These are phyloP conservation scores for Microdochium nivale DNA, from an alignment of 2,329 filamentous ascomycete species.

Conservation along the genomic window DNA sequence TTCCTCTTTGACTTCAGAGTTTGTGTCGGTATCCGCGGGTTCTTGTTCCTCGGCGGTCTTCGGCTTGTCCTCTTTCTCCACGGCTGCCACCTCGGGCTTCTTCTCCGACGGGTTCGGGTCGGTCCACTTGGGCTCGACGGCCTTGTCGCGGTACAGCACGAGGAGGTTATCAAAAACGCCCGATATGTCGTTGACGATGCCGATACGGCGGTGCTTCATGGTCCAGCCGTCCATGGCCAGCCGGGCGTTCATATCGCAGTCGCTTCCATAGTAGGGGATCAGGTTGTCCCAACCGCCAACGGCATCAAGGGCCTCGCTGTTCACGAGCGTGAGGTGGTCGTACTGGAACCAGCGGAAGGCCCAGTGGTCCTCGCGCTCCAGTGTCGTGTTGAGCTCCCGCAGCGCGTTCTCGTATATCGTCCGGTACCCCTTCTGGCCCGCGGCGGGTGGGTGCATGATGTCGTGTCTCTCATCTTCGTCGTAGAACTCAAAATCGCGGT, in stretches of 20 bases:
- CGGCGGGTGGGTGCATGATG: constrained; percentile 14
- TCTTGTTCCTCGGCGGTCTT: constrained; percentile 9
- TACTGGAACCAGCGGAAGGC: constrained; percentile 28
- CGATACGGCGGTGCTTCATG: constrained; percentile 21
- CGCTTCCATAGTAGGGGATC: constrained; percentile 40
- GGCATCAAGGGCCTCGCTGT: constrained; percentile 32
- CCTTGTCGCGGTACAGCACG: constrained; percentile 25
- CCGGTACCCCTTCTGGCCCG: constrained; percentile 17
- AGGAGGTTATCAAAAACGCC: constrained; percentile 27
- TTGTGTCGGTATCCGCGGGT: constrained; percentile 1
- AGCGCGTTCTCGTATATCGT: constrained; percentile 22
- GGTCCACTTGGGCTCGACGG: constrained; percentile 16
- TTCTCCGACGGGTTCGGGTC: constrained; percentile 22
- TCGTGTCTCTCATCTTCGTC: constrained; percentile 19
- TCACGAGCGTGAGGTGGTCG: constrained; percentile 39
- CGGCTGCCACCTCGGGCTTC: constrained; percentile 8
- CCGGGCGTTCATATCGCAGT: constrained; percentile 37
- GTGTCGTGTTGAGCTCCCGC: constrained; percentile 16
- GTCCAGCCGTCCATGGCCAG: constrained; percentile 27
- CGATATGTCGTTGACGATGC: constrained; percentile 29
- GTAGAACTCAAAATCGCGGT: constrained; percentile 19
- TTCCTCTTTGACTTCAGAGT: neutral
- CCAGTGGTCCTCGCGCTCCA: constrained; percentile 34
- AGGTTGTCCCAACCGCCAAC: constrained; percentile 40
- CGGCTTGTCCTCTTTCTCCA: constrained; percentile 9